phyloP scores from a whole-genome alignment of 495 filamentous ascomycete species.

The Amorphotheca resinae region DNA sequence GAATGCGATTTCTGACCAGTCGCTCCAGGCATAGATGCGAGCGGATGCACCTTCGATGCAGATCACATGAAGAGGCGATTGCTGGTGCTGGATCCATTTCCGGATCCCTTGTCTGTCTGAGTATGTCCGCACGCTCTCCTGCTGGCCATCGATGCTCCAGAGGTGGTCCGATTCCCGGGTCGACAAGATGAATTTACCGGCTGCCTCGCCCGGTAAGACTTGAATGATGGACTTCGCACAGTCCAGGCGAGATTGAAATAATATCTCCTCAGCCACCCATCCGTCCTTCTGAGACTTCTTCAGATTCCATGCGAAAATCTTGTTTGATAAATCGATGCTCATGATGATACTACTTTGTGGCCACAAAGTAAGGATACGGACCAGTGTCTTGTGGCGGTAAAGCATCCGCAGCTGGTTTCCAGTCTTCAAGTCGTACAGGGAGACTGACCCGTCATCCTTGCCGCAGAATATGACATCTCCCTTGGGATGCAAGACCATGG shows the following conservation, averaged over 20 bases:
- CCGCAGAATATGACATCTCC: conserved; percentile 19
- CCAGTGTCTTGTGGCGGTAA: conserved; percentile 17
- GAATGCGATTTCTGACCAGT: too few species aligned
- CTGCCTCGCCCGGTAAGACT: too few species aligned
- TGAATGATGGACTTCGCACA: too few species aligned
- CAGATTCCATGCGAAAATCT: conserved; percentile 10
- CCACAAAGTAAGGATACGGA: conserved; percentile 12
- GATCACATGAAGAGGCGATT: too few species aligned
- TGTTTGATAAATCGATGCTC: conserved; percentile 15
- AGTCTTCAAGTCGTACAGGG: conserved; percentile 15
- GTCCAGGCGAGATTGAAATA: conserved; percentile 15
- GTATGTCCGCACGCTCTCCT: too few species aligned
- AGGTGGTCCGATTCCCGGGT: too few species aligned
- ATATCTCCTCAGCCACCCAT: conserved; percentile 5
- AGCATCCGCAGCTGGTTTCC: conserved; percentile 12
- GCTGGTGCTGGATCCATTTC: too few species aligned
- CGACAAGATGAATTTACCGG: too few species aligned
- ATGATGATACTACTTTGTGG: conserved; percentile 8
- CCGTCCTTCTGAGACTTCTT: conserved; percentile 3
- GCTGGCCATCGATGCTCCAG: too few species aligned
- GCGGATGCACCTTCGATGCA: too few species aligned
- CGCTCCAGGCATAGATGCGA: too few species aligned
- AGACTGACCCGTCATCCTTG: conserved; percentile 22
- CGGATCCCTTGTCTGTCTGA: too few species aligned
- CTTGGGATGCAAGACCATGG: conserved; percentile 13